Base-by-base conservation (phyloP, 371 early-diverging fungal species). In the Umbelopsis sp. region DNA sequence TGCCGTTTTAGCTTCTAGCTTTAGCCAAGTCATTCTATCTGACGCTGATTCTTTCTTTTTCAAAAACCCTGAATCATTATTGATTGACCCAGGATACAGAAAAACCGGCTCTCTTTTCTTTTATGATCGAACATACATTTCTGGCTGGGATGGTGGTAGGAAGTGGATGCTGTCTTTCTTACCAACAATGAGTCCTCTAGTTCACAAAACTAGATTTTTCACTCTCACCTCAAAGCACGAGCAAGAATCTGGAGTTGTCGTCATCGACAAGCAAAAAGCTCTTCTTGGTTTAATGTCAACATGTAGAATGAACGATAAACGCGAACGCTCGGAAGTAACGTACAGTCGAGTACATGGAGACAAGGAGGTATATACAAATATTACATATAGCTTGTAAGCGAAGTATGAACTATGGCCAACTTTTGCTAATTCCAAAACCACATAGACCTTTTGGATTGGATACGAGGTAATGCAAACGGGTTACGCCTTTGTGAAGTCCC, bases 41-140 rank as follows among this genome's bases (percentile, higher is more conserved):
- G 91, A 92, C 73, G 87, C 91, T 1, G 92, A 92, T 48, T 86
- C 72, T 16, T 77, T 86, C 50, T 90, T 89, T 70, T 68, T 91
- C 37, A 82, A 86, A 68, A 68, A 81, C 18, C 91, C 91, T 2
- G 73, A 70, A 1, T 24, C 52, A 0, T 53, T 89, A n/a, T 85
- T 87, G 69, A 66, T 76, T 0, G 80, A 81, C 44, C 63, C 72
- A 5, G 82, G 78, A 2, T 90, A 84, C 69, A 63, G 67, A 24
- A 57, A 68, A 1, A 76, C 84, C 1, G 86, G 90, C 1, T 72
- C 80, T 16, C 51, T 89, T 3, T 87, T 87, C 70, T 90, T 84
- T 73, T 76, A 79, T 63, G 89, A 90, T 67, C 82, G 87, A 24
- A 80, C 83, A 0, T 64, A 82, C 0, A 74, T 78, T 51, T 63